A percentile compares a stretch with the other conserved stretches of the same genome.
These are phyloP conservation scores for Striga hermonthica DNA, from an alignment of 305 asterid species.

Conservation along the genomic window DNA sequence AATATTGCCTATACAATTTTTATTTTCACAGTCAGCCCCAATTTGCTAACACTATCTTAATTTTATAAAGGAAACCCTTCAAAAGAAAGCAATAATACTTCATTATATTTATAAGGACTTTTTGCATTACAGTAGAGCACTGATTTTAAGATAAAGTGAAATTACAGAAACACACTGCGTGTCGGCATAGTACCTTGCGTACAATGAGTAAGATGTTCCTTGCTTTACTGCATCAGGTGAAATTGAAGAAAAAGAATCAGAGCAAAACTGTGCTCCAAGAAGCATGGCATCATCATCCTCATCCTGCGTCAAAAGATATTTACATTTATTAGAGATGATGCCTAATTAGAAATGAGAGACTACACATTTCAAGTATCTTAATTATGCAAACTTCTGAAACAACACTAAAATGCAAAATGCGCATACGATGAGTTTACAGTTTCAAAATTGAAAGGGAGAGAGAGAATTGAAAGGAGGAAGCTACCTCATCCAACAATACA, in stretches of 20 bases:
- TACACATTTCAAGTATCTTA: conserved; percentile 15
- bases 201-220: conserved; percentile 65
- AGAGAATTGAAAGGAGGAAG: conserved; percentile 20
- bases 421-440: neutral
- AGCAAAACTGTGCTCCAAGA: conserved; percentile 88
- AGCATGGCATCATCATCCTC: conserved; percentile 91
- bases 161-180: conserved; percentile 7
- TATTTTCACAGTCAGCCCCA: neutral
- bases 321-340: conserved; percentile 9
- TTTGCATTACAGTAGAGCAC: conserved; percentile 3
- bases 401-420: neutral
- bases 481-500: conserved; percentile 83
- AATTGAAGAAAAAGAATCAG: conserved; percentile 77
- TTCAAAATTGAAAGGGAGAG: conserved; percentile 16
- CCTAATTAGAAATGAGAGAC: conserved; percentile 19
- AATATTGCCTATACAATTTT: neutral
- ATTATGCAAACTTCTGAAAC: conserved; percentile 22
- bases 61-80: neutral
- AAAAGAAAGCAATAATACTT: conserved; percentile 13
- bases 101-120: conserved; percentile 1
- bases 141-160: conserved; percentile 13
- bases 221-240: conserved; percentile 49
- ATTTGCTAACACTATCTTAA: neutral
- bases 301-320: conserved; percentile 50
- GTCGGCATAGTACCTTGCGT: conserved; percentile 53